A percentile compares a stretch with the other conserved stretches of the same genome.
Conservation (phyloP, 2,329 filamentous ascomycete species). For the Neoarthrinium moseri region DNA sequence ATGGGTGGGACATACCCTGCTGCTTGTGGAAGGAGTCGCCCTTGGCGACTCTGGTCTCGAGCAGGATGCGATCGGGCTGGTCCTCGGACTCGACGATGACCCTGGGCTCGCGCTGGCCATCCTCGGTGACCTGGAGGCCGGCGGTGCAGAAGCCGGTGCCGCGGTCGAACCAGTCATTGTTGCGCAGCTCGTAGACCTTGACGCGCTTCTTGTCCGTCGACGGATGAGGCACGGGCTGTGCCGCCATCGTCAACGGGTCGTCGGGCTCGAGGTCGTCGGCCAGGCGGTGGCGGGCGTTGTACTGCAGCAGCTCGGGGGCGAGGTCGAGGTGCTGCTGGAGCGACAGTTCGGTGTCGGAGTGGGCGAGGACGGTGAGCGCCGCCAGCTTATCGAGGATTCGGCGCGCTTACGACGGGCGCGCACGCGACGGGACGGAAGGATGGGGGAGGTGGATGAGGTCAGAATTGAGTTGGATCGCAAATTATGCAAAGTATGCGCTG, state of each 20-base stretch:
- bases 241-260: slow-evolving; percentile 63
- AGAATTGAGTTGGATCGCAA: neutral
- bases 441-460: slow-evolving; percentile 6
- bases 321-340: slow-evolving; percentile 61
- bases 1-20: slow-evolving; percentile 71
- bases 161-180: slow-evolving; percentile 98
- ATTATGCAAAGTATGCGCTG: slow-evolving; percentile 7
- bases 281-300: slow-evolving; percentile 45
- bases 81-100: slow-evolving; percentile 95
- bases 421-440: slow-evolving; percentile 22
- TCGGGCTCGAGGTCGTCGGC: slow-evolving; percentile 54
- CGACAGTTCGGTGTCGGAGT: slow-evolving; percentile 55
- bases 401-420: slow-evolving; percentile 31
- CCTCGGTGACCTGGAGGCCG: slow-evolving; percentile 61
- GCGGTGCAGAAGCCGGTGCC: slow-evolving; percentile 95
- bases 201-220: slow-evolving; percentile 73
- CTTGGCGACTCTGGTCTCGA: slow-evolving; percentile 87
- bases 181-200: slow-evolving; percentile 97
- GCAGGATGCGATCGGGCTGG: slow-evolving; percentile 74
- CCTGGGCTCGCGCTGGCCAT: slow-evolving; percentile 74
- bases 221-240: slow-evolving; percentile 69
- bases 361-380: slow-evolving; percentile 54
- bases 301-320: slow-evolving; percentile 50
- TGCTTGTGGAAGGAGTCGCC: slow-evolving; percentile 98
- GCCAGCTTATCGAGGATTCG: slow-evolving; percentile 44